These are phyloP conservation scores for Nidula microcarpa DNA, from an alignment of 768 basidiomycete species.

Conservation along the genomic window DNA sequence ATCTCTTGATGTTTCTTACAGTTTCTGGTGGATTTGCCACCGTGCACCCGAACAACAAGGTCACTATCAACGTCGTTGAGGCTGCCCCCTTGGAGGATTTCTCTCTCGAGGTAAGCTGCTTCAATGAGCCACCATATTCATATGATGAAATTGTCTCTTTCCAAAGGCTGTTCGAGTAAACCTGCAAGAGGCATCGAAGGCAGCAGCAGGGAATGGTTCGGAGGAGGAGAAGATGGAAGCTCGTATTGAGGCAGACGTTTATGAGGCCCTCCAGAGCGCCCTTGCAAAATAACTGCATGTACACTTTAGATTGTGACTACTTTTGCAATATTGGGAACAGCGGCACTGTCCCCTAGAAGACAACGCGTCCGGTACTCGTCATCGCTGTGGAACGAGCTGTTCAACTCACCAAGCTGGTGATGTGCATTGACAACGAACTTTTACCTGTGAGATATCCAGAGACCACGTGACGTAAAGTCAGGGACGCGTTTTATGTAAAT, in stretches of 20 bases:
- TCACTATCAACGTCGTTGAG: constrained; percentile 97
- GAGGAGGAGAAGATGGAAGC: constrained; percentile 95
- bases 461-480: too few relatives aligned
- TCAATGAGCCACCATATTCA: neutral
- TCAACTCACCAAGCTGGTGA: too few relatives aligned
- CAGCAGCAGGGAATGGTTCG: constrained; percentile 76
- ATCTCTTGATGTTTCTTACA: constrained; percentile 23
- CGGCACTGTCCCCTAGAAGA: too few relatives aligned
- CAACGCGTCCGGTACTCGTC: too few relatives aligned
- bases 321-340: neutral
- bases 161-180: constrained; percentile 83
- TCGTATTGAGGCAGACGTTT: constrained; percentile 92
- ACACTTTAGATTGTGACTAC: neutral
- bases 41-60: constrained; percentile 93
- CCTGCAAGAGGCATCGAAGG: constrained; percentile 84
- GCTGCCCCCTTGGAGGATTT: constrained; percentile 90
- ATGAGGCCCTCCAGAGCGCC: constrained; percentile 91
- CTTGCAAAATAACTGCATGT: constrained; percentile 37
- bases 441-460: too few relatives aligned
- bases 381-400: too few relatives aligned
- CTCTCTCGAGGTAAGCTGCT: constrained; percentile 72
- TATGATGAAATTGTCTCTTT: neutral
- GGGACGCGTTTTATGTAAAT: too few relatives aligned
- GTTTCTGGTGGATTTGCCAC: constrained; percentile 97
- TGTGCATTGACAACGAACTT: too few relatives aligned